Evolutionary conservation across 768 basidiomycete genomes (phyloP).

Genomic region (Hericium coralloides): DNA sequence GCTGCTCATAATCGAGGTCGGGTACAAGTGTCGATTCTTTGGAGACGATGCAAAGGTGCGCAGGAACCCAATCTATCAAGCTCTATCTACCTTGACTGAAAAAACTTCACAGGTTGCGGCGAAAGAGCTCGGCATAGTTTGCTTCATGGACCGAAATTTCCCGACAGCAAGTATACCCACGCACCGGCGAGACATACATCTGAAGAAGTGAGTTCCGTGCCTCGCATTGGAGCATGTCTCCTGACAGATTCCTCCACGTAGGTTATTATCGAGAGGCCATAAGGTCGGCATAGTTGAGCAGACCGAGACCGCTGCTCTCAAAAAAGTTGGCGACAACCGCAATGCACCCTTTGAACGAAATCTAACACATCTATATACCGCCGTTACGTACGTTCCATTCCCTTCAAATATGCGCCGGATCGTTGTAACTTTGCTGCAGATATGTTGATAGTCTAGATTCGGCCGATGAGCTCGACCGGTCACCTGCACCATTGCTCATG

Average conservation of each 20-base stretch:
- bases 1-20: conserved; percentile 72
- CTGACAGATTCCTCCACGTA: conserved; percentile 17
- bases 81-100: not conserved
- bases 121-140: conserved; percentile 71
- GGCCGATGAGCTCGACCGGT: conserved; percentile 47
- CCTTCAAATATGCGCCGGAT: not conserved
- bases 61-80: not conserved
- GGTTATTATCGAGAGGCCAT: conserved; percentile 69
- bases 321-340: conserved; percentile 71
- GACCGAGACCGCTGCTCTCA: conserved; percentile 81
- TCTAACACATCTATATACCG: conserved; percentile 74
- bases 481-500: conserved; percentile 62
- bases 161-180: conserved; percentile 66
- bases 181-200: conserved; percentile 57
- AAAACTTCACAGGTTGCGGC: conserved; percentile 41
- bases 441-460: conserved; percentile 79
- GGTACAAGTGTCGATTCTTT: conserved; percentile 80
- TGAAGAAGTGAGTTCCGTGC: conserved; percentile 54
- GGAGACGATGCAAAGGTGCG: conserved; percentile 73
- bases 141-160: conserved; percentile 65
- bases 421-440: conserved; percentile 28
- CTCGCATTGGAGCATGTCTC: not conserved
- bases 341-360: conserved; percentile 66
- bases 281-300: conserved; percentile 82
- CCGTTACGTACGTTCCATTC: conserved; percentile 53